phyloP scores from a whole-genome alignment of 2,329 filamentous ascomycete genomes.

The Fusarium sp. region DNA sequence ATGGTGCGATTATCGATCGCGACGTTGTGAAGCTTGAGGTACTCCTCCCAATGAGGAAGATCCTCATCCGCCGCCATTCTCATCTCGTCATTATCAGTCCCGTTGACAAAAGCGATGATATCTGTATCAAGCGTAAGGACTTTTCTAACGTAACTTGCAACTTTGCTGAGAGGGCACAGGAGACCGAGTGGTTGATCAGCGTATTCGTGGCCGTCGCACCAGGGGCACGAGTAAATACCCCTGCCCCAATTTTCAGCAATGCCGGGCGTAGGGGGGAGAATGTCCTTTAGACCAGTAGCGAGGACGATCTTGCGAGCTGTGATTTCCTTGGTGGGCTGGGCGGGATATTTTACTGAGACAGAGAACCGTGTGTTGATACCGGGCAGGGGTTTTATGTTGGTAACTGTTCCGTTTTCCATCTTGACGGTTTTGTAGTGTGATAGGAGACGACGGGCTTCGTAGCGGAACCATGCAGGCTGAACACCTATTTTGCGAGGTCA shows the following conservation, averaged over 20 bases:
- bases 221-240: conserved; percentile 73
- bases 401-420: conserved; percentile 65
- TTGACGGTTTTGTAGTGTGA: conserved; percentile 61
- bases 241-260: conserved; percentile 66
- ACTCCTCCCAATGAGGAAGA: conserved; percentile 61
- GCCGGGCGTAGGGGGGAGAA: conserved; percentile 67
- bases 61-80: conserved; percentile 54
- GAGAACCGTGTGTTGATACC: conserved; percentile 60
- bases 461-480: conserved; percentile 65
- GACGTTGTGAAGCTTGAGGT: conserved; percentile 63
- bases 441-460: conserved; percentile 64
- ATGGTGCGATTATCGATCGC: conserved; percentile 68
- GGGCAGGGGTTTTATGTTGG: conserved; percentile 51
- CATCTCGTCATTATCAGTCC: conserved; percentile 62
- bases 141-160: conserved; percentile 61
- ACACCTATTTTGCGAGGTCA: conserved; percentile 55
- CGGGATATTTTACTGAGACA: conserved; percentile 48
- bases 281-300: conserved; percentile 67
- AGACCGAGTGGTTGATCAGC: conserved; percentile 68
- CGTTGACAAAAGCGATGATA: conserved; percentile 69
- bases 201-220: conserved; percentile 73
- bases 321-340: conserved; percentile 47
- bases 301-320: conserved; percentile 67
- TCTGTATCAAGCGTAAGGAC: conserved; percentile 66
- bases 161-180: conserved; percentile 58